phyloP scores from a whole-genome alignment of 2,329 filamentous ascomycete species.

The Thelonectria blattea region DNA sequence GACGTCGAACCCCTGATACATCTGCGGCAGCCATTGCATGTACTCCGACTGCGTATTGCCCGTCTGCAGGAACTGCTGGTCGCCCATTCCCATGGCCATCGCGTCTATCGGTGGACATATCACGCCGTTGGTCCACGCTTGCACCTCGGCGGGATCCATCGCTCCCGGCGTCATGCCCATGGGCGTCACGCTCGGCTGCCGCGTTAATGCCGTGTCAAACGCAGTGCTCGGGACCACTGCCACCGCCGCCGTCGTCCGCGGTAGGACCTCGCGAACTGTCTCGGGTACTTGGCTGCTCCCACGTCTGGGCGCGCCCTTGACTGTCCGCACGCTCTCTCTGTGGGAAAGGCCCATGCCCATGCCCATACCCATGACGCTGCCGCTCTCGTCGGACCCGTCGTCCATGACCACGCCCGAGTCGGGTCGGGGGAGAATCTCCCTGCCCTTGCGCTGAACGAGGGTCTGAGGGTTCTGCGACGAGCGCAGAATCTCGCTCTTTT shows the following conservation, averaged over 20 bases:
- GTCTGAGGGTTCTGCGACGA: slow-evolving; percentile 27
- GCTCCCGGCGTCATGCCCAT: slow-evolving; percentile 16
- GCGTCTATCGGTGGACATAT: slow-evolving; percentile 31
- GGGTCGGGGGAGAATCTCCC: slow-evolving; percentile 40
- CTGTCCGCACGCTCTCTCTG: slow-evolving; percentile 42
- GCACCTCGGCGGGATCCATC: slow-evolving; percentile 33
- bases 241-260: slow-evolving; percentile 11
- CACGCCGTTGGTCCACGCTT: slow-evolving; percentile 41
- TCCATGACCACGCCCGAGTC: slow-evolving; percentile 49
- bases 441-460: slow-evolving; percentile 32
- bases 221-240: slow-evolving; percentile 2
- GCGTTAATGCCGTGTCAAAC: slow-evolving; percentile 31
- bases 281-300: slow-evolving; percentile 37
- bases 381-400: slow-evolving; percentile 48
- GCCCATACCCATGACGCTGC: slow-evolving; percentile 34
- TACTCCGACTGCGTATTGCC: slow-evolving; percentile 37
- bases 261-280: slow-evolving; percentile 29
- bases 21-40: slow-evolving; percentile 31
- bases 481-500: slow-evolving; percentile 42
- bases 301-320: slow-evolving; percentile 27
- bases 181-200: slow-evolving; percentile 31
- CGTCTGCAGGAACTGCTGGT: slow-evolving; percentile 32
- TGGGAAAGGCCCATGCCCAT: slow-evolving; percentile 32
- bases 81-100: slow-evolving; percentile 27
- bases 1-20: slow-evolving; percentile 35